Conservation (phyloP, 257 asterid genomes). For the Verbena officinalis region DNA sequence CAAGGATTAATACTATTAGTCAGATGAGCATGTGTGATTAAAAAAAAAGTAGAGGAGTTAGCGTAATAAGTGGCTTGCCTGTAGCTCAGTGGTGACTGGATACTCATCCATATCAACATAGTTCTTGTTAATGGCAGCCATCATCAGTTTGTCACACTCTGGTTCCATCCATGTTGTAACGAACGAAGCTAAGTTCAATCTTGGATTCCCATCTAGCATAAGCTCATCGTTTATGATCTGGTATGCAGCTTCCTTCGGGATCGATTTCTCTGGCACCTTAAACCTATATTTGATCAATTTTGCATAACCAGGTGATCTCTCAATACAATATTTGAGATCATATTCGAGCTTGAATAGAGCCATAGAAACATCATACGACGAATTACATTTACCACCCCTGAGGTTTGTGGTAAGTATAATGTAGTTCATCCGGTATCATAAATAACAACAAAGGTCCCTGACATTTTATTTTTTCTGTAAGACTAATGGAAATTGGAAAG, state of each 20-base stretch:
- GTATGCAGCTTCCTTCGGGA: conserved; percentile 83
- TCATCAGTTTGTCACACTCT: conserved; percentile 72
- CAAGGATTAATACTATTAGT: too few species aligned
- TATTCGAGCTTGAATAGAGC: too few species aligned
- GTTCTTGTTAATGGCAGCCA: conserved; percentile 71
- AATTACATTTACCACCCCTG: too few species aligned
- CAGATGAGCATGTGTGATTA: too few species aligned
- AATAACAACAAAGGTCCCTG: too few species aligned
- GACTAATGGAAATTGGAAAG: too few species aligned
- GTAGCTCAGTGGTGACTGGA: conserved; percentile 84
- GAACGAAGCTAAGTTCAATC: conserved; percentile 77
- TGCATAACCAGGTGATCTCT: background rate
- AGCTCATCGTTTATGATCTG: conserved; percentile 86
- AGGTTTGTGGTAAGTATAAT: too few species aligned
- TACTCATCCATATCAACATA: too few species aligned
- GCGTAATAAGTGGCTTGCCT: conserved; percentile 37
- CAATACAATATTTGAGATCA: background rate
- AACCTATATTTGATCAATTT: conserved; percentile 39
- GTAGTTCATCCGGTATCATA: too few species aligned
- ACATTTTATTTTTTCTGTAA: too few species aligned
- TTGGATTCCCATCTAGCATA: conserved; percentile 85
- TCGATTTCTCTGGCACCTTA: conserved; percentile 65
- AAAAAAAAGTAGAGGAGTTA: too few species aligned
- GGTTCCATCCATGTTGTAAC: conserved; percentile 96
- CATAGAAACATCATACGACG: too few species aligned